Base-by-base conservation (phyloP, 75 land plant species). In the Chamaecyparis obtusa region DNA sequence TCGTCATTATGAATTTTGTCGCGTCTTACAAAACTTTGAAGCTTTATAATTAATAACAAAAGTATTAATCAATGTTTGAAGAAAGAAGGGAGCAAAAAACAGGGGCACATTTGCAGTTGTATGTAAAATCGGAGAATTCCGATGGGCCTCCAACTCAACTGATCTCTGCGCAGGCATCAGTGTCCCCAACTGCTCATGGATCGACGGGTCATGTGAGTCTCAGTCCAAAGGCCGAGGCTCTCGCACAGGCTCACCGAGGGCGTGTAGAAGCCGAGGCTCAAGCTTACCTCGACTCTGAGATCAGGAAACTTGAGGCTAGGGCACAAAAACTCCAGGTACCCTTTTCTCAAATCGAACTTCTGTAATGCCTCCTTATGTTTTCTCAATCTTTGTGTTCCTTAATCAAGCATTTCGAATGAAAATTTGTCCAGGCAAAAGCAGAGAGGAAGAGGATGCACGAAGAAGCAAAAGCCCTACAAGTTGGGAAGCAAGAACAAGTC, bases 241-340 rank as follows among this genome's bases (percentile, higher is more conserved):
- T 90, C 16, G 91, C 89, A 9, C 83, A 88, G 51, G 91, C 91
- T 17, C 91, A 90, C 39, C 35, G 89, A 48, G 87, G 89, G 21
- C 83, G 89, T 6, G 91, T 90, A 10, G 89, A 90, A 85, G 91
- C 91, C 4, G 91, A 92, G 80, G 91, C 93, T 9, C 86, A 90
- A 27, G 93, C 89, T 13, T 92, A 86, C 49, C 86, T 88, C 60
- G 89, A 90, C 10, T 86, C 91, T 49, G 81, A 89, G 74, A 88
- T 88, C 5, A 86, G 93, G 14, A 92, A 90, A 84, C 88, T 86
- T 9, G 92, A 92, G 37, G 93, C 93, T 44, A 85, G 87, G n/a
- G 93, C 91, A 16, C 86, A 88, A 24, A 92, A 82, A 76, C 44
- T 83, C 41, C 88, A 90, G 87, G 92, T 91, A 8, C 49, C 8